Evolutionary conservation across 768 basidiomycete genomes (phyloP).

Genomic region (Auricularia cornea): DNA sequence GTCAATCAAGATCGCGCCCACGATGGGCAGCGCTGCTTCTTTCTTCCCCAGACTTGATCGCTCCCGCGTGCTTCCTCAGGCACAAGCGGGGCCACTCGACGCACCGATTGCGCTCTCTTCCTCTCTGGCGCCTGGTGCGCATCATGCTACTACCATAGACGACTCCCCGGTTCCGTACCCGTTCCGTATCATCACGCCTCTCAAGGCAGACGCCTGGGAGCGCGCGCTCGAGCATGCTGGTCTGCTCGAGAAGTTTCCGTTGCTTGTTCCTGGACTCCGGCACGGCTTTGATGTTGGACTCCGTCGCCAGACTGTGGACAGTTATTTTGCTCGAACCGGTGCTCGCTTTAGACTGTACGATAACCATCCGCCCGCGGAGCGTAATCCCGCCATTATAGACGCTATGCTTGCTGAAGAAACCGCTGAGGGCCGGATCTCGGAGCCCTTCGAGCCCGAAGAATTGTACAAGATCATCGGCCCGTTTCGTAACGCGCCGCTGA

Average conservation of each 20-base stretch:
- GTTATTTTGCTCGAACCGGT: not conserved
- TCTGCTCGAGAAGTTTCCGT: not conserved
- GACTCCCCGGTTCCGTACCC: not conserved
- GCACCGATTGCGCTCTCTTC: too few species aligned
- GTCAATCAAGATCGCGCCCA: too few species aligned
- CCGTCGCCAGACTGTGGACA: not conserved
- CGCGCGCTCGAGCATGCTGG: not conserved
- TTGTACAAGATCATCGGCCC: not conserved
- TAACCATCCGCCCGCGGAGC: not conserved
- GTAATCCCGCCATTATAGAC: not conserved
- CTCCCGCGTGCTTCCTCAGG: not conserved
- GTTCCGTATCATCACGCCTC: not conserved
- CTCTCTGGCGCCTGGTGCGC: too few species aligned
- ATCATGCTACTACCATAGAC: too few species aligned
- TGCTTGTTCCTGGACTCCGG: not conserved
- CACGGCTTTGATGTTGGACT: not conserved
- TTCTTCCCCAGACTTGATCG: slow-evolving; percentile 9
- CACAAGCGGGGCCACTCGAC: too few species aligned
- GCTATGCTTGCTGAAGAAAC: not conserved
- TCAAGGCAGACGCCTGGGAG: not conserved
- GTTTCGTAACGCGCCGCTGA: not conserved
- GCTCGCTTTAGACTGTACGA: not conserved
- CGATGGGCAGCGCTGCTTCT: too few species aligned
- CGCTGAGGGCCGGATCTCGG: not conserved
- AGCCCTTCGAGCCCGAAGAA: not conserved